Base-by-base conservation (phyloP, 371 early-diverging fungal species). In the Lichtheimia corymbifera region DNA sequence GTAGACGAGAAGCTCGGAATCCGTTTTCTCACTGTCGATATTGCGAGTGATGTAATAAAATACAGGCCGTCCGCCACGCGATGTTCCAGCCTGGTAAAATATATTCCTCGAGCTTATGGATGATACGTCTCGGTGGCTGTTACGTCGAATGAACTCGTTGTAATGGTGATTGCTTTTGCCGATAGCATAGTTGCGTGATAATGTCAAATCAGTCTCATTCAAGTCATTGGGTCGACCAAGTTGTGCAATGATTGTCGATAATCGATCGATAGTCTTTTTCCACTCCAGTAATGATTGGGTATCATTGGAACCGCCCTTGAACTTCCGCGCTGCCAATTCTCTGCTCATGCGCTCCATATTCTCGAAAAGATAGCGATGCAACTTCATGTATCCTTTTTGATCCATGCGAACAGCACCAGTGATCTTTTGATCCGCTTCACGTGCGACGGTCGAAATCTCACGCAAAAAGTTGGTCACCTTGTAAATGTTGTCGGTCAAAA, bases 211-310 rank as follows among this genome's bases (percentile, higher is more conserved):
- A 7, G 70, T 73, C 18, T 64, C 56, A 18, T 70, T 55, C 44
- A 72, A 27, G 13, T 67, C 72, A 30, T 70, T 54, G 4, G 93
- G 91, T 55, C 93, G 88, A 12, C 95, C 96, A 9, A 96, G 77
- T 61, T 93, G 92, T 9, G 93, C 91, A 59, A 96, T 65, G 27
- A 96, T 62, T 12, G 85, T 91, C 2, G 92, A 90, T 0, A 96
- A 80, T 30, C 85, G 85, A 55, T 90, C 88, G 59, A 91, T 85
- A 5, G 85, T 77, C 49, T 77, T 74, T 67, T 87, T 87, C 70
- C 76, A 72, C 6, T 58, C 59, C 11, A 75, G 58, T 18, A 73
- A 17, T 0, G 70, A 60, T 28, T 77, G 65, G 2, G 75, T 73
- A 56, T 74, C 73, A 27, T 62, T 64, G 0, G 30, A 57, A 9